phyloP scores from a whole-genome alignment of 2,329 filamentous ascomycete genomes.

The Colletotrichum sp. region DNA sequence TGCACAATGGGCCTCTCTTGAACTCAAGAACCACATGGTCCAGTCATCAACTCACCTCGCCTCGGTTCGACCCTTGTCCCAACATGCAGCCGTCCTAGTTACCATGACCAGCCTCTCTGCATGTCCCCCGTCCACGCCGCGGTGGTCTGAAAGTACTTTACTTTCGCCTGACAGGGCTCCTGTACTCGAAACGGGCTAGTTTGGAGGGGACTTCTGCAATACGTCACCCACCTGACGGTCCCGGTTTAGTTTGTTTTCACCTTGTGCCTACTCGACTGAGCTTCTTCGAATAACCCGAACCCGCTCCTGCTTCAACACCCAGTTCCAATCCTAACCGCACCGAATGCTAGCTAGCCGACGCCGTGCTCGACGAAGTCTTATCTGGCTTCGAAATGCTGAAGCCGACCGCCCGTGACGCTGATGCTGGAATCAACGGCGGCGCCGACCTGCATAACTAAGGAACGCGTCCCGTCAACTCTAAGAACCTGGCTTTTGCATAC shows the following conservation, averaged over 20 bases:
- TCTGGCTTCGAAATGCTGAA: background rate
- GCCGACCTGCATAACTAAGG: background rate
- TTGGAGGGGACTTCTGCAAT: background rate
- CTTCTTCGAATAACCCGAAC: background rate
- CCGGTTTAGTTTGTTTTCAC: background rate
- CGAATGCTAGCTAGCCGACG: background rate
- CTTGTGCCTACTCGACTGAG: background rate
- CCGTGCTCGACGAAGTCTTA: background rate
- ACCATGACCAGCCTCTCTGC: background rate
- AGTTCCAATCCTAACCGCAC: background rate
- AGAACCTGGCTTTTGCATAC: background rate
- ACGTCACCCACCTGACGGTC: conserved; percentile 16
- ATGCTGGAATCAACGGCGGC: conserved; percentile 1
- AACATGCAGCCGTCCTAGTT: background rate
- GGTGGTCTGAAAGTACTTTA: background rate
- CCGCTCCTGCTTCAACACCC: background rate
- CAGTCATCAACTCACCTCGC: background rate
- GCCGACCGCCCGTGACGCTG: background rate
- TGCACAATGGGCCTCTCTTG: background rate
- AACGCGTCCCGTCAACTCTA: conserved; percentile 1
- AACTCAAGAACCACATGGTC: background rate
- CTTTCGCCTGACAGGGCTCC: background rate
- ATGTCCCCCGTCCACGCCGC: background rate
- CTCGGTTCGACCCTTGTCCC: background rate
- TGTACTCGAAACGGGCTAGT: conserved; percentile 18